A percentile compares a stretch with the other conserved stretches of the same genome.
Conservation (phyloP, 2,329 filamentous ascomycete genomes). For the Claviceps paspali region DNA sequence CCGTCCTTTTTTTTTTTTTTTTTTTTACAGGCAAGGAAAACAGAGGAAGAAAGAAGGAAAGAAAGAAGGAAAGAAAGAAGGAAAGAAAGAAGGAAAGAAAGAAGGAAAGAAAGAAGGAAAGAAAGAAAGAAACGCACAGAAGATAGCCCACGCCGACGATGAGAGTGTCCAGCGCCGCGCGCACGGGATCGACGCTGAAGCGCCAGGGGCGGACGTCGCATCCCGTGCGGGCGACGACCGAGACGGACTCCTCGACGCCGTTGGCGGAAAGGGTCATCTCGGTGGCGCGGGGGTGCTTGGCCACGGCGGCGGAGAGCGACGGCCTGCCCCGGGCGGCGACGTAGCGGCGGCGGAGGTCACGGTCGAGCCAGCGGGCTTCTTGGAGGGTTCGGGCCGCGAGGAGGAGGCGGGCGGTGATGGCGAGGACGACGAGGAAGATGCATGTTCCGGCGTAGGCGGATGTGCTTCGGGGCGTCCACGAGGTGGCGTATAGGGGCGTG, state of each 20-base stretch:
- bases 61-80: not conserved
- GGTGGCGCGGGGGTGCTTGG: constrained; percentile 46
- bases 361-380: constrained; percentile 50
- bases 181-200: constrained; percentile 61
- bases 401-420: constrained; percentile 51
- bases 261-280: constrained; percentile 55
- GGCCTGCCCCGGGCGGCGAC: constrained; percentile 54
- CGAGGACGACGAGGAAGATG: constrained; percentile 75
- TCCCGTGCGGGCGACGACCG: constrained; percentile 48
- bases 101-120: not conserved
- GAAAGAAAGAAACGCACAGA: constrained; percentile 38
- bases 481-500: constrained; percentile 40
- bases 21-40: too few relatives aligned
- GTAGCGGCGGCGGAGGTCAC: constrained; percentile 60
- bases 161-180: constrained; percentile 54
- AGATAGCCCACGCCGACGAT: constrained; percentile 70
- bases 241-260: constrained; percentile 67
- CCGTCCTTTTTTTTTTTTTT: not conserved
- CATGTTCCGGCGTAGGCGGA: constrained; percentile 78
- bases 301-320: constrained; percentile 41
- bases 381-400: constrained; percentile 55
- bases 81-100: not conserved
- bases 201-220: constrained; percentile 54
- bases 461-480: constrained; percentile 57
- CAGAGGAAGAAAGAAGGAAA: not conserved